These are phyloP conservation scores for Epichloe sibirici DNA, from an alignment of 2,329 filamentous ascomycete species.

Conservation along the genomic window DNA sequence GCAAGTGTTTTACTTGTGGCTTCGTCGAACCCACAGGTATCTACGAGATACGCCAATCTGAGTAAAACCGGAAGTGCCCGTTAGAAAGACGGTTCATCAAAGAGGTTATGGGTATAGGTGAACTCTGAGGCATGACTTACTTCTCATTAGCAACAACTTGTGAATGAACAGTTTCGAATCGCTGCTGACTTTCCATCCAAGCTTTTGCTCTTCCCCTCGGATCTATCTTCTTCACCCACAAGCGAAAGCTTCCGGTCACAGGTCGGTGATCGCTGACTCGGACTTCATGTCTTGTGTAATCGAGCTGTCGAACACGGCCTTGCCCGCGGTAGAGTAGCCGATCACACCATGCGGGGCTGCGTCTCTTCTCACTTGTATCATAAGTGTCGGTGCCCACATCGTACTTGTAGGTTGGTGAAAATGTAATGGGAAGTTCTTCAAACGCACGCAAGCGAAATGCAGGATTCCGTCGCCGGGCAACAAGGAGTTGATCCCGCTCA, in stretches of 20 bases:
- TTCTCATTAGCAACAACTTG: constrained; percentile 60
- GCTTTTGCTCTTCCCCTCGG: constrained; percentile 49
- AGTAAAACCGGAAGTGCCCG: neutral
- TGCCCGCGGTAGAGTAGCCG: constrained; percentile 75
- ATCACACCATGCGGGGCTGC: constrained; percentile 94
- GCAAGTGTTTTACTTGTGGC: constrained; percentile 36
- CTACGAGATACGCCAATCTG: constrained; percentile 39
- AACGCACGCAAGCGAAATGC: constrained; percentile 82
- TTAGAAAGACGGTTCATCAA: neutral
- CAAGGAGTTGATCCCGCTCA: constrained; percentile 84
- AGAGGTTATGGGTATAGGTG: neutral
- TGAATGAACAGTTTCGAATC: constrained; percentile 61
- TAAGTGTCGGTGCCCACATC: constrained; percentile 92
- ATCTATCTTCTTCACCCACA: constrained; percentile 74
- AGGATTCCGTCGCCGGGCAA: constrained; percentile 79
- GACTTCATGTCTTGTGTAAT: constrained; percentile 83
- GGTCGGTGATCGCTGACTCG: constrained; percentile 86
- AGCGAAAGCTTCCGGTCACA: constrained; percentile 72
- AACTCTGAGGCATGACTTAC: constrained; percentile 37
- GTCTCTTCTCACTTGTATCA: constrained; percentile 87
- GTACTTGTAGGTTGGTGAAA: constrained; percentile 96
- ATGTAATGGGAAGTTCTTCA: constrained; percentile 79
- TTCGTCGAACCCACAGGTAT: constrained; percentile 41
- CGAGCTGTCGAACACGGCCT: constrained; percentile 72
- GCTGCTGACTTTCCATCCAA: constrained; percentile 62